Conservation (phyloP, 192 early-diverging fungal genomes). For the Anaeromyces robustus region DNA sequence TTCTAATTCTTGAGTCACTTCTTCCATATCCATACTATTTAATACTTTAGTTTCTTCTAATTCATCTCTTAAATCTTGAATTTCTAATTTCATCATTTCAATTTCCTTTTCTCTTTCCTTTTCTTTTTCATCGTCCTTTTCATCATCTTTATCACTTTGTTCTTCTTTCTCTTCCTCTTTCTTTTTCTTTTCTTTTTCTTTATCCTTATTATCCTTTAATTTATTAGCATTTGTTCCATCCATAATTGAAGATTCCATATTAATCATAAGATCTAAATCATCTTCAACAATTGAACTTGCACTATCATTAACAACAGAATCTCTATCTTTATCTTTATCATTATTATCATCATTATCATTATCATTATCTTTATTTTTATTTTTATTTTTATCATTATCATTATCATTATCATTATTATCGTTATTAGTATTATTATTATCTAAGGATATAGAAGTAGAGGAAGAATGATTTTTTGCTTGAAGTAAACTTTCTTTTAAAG, state of each 20-base stretch:
- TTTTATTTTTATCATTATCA: too few species aligned
- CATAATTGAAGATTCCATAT: too few species aligned
- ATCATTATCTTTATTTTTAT: neutral
- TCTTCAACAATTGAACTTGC: neutral
- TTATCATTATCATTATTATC: too few species aligned
- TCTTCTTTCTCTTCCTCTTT: too few species aligned
- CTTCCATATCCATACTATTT: neutral
- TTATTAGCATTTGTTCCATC: too few species aligned
- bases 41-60: neutral
- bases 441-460: neutral
- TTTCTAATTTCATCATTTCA: neutral
- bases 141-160: neutral
- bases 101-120: neutral
- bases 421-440: too few species aligned
- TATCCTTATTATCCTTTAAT: too few species aligned
- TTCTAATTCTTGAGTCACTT: neutral
- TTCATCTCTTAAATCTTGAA: neutral
- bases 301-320: neutral
- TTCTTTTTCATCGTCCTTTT: neutral
- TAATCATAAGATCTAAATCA: too few species aligned
- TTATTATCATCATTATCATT: neutral
- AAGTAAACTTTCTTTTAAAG: neutral
- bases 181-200: too few species aligned
- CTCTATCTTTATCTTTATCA: too few species aligned
- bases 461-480: neutral